Base-by-base conservation (phyloP, 495 filamentous ascomycete species). In the Tuber melanosporum region DNA sequence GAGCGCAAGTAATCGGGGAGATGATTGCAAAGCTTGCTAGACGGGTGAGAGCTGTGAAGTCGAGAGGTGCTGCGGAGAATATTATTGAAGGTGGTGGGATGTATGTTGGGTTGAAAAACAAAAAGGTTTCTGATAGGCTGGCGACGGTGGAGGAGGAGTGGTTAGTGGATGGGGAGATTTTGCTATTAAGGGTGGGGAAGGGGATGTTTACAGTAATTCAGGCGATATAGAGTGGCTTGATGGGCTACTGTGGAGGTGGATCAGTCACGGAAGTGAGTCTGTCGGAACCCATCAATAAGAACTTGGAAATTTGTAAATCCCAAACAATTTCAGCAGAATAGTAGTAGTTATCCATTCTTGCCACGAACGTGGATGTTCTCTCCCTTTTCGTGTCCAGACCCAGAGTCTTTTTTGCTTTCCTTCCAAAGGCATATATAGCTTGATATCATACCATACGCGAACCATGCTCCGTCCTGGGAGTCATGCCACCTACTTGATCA, bases 101-200 rank as follows among this genome's bases (percentile, higher is more conserved):
- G 62, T 83, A 83, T 73, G 74, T 80, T 14, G 82, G 82, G 3
- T 9, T 76, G 47, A 74, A 74, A 45, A 77, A 57, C 44, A 70
- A 46, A 47, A 81, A 75, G 71, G 49, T 81, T 32, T 19, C 10
- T 19, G 80, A 81, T 74, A 20, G 70, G 1, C 77, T 43, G 62
- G 75, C 73, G 41, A 73, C 46, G 12, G 79, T 83, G 3, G 49
- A 78, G 72, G 73, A 82, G 45, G 57, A 71, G 20, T 82, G 82
- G 82, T 66, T 83, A 41, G 72, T 83, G n/a, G 82, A 80, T 44
- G 74, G 77, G n/a, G 72, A 77, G 62, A 72, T 83, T 19, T 45
- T 83, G 72, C 69, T 83, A 32, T 42, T 83, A n/a, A 78, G 82
- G 66, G 71, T 83, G 36, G 82, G 82, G 12, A 83, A 83, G 44